These are phyloP conservation scores for Endothia cerciana DNA, from an alignment of 2,329 filamentous ascomycete genomes.

Conservation along the genomic window DNA sequence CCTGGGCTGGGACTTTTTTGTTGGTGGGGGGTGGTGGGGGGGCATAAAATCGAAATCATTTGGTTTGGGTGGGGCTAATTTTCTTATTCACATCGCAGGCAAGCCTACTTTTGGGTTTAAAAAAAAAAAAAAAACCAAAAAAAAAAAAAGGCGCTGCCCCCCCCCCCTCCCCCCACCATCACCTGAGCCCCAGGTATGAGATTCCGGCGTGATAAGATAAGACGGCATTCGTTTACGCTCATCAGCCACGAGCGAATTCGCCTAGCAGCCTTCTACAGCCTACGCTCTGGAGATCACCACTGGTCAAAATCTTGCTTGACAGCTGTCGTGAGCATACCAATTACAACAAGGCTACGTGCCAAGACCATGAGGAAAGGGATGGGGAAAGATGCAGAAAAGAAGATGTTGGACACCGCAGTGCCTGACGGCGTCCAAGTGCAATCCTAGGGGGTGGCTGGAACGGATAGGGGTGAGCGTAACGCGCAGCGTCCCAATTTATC, in stretches of 20 bases:
- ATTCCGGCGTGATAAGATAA: constrained; percentile 15
- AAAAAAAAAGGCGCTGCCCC: neutral
- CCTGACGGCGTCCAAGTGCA: too few relatives aligned
- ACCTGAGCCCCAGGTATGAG: neutral
- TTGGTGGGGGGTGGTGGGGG: too few relatives aligned
- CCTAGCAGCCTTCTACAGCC: neutral
- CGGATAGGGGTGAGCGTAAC: neutral
- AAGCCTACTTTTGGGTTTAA: too few relatives aligned
- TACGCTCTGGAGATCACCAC: neutral
- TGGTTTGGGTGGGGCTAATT: too few relatives aligned
- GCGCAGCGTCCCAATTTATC: too few relatives aligned
- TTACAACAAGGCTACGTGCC: neutral
- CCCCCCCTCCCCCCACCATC: too few relatives aligned
- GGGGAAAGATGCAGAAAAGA: neutral
- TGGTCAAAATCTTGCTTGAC: neutral
- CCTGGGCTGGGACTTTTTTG: too few relatives aligned
- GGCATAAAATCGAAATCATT: too few relatives aligned
- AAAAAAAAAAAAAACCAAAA: too few relatives aligned
- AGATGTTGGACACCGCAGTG: too few relatives aligned
- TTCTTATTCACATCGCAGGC: too few relatives aligned
- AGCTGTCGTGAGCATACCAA: neutral
- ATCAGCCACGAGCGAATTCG: neutral
- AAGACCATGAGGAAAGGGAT: too few relatives aligned
- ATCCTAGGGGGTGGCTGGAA: neutral
- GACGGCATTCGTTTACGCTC: neutral